phyloP scores from a whole-genome alignment of 1,284 basidiomycete species.

The Moesziomyces globuligerus region DNA sequence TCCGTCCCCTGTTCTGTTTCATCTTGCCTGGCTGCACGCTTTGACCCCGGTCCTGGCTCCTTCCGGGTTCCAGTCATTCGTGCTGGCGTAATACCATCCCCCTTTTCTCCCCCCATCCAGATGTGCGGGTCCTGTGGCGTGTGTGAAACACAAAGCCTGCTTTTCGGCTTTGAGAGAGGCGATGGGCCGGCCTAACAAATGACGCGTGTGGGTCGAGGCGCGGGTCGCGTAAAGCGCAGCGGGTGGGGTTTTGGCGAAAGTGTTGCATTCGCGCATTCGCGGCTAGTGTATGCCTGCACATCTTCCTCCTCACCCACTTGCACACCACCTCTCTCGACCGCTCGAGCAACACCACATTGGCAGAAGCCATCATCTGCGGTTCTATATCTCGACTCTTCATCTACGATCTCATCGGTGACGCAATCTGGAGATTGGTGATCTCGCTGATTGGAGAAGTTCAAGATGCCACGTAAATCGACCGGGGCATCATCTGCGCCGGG shows the following conservation, averaged over 20 bases:
- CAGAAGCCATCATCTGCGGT: no score
- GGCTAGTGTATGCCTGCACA: no score
- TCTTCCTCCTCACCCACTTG: no score
- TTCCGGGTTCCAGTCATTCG: not conserved
- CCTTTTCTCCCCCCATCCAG: not conserved
- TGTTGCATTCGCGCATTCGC: not conserved
- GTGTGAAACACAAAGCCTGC: not conserved
- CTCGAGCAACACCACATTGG: no score
- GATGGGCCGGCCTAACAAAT: not conserved
- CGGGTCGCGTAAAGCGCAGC: not conserved
- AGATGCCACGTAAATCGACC: conserved; percentile 34
- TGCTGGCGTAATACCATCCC: not conserved
- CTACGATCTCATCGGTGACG: no score
- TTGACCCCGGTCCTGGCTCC: no score
- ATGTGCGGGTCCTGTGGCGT: not conserved
- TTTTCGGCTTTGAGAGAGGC: not conserved
- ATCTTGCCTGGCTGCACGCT: not conserved
- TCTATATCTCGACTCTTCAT: no score
- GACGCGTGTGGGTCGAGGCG: not conserved
- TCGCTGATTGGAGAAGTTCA: no score
- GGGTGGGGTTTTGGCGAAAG: not conserved
- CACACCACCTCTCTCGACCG: no score
- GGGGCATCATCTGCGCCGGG: conserved; percentile 10
- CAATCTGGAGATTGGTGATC: not conserved
- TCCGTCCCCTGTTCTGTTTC: not conserved